These are phyloP conservation scores for Sambucus nigra DNA, from an alignment of 129 eudicot species.

Conservation along the genomic window DNA sequence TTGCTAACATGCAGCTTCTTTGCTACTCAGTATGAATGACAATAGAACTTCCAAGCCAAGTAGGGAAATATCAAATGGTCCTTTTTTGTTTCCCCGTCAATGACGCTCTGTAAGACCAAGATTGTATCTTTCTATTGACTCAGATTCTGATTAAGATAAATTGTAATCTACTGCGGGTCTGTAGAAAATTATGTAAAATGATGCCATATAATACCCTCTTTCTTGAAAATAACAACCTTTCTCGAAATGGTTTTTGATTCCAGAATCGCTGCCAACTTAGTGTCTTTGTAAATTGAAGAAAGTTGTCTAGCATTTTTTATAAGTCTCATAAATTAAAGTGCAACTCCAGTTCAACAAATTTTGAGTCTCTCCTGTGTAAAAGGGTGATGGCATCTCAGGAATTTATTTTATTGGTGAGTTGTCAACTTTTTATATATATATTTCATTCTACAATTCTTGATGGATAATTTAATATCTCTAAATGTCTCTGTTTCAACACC, in stretches of 20 bases:
- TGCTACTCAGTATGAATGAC: constrained; percentile 58
- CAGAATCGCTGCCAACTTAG: not conserved
- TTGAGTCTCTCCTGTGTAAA: not conserved
- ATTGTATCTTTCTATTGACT: constrained; percentile 57
- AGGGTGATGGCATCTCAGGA: constrained; percentile 6
- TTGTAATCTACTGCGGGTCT: not conserved
- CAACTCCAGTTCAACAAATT: not conserved
- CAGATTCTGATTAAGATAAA: constrained; percentile 61
- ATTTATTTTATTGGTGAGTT: constrained; percentile 14
- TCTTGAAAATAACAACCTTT: not conserved
- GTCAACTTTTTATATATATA: no score
- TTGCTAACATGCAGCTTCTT: constrained; percentile 48
- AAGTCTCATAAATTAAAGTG: not conserved
- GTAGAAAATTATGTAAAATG: no score
- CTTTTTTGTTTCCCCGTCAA: constrained; percentile 63
- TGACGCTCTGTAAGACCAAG: constrained; percentile 77
- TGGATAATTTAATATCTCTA: no score
- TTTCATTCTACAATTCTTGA: no score
- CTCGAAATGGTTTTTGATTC: not conserved
- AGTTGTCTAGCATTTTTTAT: constrained; percentile 13
- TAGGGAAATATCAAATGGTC: constrained; percentile 65
- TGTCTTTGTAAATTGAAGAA: constrained; percentile 13
- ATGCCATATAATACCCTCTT: constrained; percentile 9
- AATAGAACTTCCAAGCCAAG: constrained; percentile 30
- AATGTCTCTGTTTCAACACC: no score